Percentiles rank a stretch among this genome's conserved stretches.
Conservation (phyloP, 2,329 filamentous ascomycete genomes). For the Fusarium sp. region DNA sequence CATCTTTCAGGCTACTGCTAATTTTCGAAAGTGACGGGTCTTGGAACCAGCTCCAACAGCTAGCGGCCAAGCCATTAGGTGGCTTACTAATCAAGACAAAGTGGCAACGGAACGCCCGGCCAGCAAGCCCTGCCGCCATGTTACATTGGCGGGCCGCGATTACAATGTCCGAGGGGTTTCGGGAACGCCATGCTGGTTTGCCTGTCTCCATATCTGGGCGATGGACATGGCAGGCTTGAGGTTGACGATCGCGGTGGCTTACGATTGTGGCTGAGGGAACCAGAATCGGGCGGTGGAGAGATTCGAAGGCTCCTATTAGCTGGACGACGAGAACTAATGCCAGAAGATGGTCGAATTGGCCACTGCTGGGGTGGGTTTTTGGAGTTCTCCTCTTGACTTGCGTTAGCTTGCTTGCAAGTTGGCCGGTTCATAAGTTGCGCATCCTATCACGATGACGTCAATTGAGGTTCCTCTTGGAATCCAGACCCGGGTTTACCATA, state of each 20-base stretch:
- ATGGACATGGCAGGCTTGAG: background rate
- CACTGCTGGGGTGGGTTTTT: background rate
- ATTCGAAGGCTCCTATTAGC: background rate
- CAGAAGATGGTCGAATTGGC: background rate
- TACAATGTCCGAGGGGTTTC: conserved; percentile 23
- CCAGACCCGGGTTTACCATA: background rate
- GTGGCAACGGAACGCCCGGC: conserved; percentile 17
- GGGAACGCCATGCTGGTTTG: conserved; percentile 7
- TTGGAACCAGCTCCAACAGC: background rate
- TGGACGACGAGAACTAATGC: background rate
- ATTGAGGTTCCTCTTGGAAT: background rate
- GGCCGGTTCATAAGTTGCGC: background rate
- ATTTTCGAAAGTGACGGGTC: background rate
- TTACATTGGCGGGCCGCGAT: conserved; percentile 15
- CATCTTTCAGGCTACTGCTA: background rate
- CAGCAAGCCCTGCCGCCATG: background rate
- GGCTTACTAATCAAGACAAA: conserved; percentile 7
- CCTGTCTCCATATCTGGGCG: background rate
- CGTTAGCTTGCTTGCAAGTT: background rate
- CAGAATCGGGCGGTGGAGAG: background rate
- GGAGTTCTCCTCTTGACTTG: conserved; percentile 4
- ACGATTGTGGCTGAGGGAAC: background rate
- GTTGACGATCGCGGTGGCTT: conserved; percentile 13
- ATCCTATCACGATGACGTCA: conserved; percentile 23
- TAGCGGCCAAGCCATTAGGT: background rate